Percentiles rank a stretch among this genome's conserved stretches.
Evolutionary conservation across 768 basidiomycete genomes (phyloP).

Genomic region (Auricularia sp.): DNA sequence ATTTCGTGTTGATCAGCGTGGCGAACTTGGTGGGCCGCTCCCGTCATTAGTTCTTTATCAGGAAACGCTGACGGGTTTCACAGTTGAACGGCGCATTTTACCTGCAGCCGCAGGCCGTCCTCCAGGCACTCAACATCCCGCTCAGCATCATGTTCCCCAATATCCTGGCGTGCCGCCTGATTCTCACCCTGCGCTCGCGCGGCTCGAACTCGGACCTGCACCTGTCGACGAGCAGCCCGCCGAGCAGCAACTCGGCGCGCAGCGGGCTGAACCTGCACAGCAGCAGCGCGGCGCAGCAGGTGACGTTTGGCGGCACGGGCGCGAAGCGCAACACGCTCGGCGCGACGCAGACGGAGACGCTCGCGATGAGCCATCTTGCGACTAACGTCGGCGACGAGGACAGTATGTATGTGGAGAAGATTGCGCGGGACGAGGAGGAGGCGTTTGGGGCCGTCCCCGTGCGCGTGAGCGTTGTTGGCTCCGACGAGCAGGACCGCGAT

Average conservation of each 20-base stretch:
- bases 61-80: slow-evolving; percentile 2
- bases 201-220: not conserved
- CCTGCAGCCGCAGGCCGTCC: slow-evolving; percentile 59
- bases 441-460: not conserved
- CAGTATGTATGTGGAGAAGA: not conserved
- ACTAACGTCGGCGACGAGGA: not conserved
- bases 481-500: not conserved
- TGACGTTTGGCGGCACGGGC: not conserved
- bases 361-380: not conserved
- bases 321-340: not conserved
- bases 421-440: not conserved
- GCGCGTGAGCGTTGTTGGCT: not conserved
- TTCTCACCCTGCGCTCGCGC: not conserved
- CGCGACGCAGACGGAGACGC: not conserved
- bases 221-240: not conserved
- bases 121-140: slow-evolving; percentile 77
- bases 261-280: not conserved
- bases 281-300: not conserved
- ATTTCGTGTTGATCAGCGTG: slow-evolving; percentile 77
- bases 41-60: not conserved
- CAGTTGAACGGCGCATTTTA: slow-evolving; percentile 74
- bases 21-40: slow-evolving; percentile 48
- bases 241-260: not conserved
- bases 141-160: slow-evolving; percentile 78
- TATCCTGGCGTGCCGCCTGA: slow-evolving; percentile 64